phyloP scores from a whole-genome alignment of 179 eudicot genomes.

The Vitellaria paradoxa region DNA sequence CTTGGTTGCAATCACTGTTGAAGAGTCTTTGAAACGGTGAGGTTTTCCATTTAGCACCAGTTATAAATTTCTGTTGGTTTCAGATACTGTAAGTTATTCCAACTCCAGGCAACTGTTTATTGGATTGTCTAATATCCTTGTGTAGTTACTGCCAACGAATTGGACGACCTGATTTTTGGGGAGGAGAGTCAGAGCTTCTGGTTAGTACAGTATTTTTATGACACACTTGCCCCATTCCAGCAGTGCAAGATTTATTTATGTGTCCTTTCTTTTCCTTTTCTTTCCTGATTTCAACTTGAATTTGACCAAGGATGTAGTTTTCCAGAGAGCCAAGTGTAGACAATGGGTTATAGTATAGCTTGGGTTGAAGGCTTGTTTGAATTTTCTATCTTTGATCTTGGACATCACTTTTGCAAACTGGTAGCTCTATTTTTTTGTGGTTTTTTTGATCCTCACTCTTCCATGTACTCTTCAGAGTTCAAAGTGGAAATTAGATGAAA shows the following conservation, averaged over 20 bases:
- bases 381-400: background rate
- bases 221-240: background rate
- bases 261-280: background rate
- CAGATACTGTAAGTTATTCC: background rate
- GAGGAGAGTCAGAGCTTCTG: constrained; percentile 96
- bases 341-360: background rate
- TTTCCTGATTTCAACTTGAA: background rate
- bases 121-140: background rate
- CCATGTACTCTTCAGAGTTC: constrained; percentile 1
- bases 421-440: background rate
- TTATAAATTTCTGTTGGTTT: background rate
- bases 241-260: background rate
- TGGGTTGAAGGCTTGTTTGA: background rate
- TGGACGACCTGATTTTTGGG: constrained; percentile 88
- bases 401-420: background rate
- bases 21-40: constrained; percentile 81
- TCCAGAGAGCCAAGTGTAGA: background rate
- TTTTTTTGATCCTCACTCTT: background rate
- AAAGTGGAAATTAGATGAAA: background rate
- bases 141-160: constrained; percentile 90
- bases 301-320: constrained; percentile 1
- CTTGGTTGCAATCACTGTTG: constrained; percentile 82
- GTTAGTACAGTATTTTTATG: constrained; percentile 39
- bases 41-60: constrained; percentile 19
- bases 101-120: background rate